These are phyloP conservation scores for Penicillium silybi DNA, from an alignment of 495 filamentous ascomycete genomes.

Conservation along the genomic window DNA sequence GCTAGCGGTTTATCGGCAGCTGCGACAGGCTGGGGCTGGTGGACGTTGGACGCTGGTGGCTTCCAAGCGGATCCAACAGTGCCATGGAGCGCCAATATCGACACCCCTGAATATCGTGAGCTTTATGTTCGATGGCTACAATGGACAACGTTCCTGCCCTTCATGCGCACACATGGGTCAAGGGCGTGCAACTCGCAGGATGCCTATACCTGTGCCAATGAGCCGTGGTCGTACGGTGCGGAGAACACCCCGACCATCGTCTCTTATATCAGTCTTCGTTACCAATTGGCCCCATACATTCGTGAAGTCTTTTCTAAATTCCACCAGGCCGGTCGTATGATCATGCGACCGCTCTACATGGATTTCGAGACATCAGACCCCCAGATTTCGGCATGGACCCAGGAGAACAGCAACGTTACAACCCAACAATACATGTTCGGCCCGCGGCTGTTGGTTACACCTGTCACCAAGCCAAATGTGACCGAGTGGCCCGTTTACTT, in stretches of 20 bases:
- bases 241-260: constrained; percentile 22
- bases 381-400: constrained; percentile 13
- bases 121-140: constrained; percentile 30
- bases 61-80: constrained; percentile 30
- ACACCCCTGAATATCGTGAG: constrained; percentile 25
- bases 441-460: constrained; percentile 21
- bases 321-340: constrained; percentile 21
- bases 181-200: constrained; percentile 18
- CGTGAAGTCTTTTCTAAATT: constrained; percentile 17
- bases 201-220: constrained; percentile 28
- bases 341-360: constrained; percentile 32
- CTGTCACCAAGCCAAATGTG: constrained; percentile 23
- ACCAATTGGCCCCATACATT: constrained; percentile 20
- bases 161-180: constrained; percentile 30
- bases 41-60: constrained; percentile 30
- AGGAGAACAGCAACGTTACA: constrained; percentile 18
- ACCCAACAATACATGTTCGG: constrained; percentile 34
- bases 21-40: constrained; percentile 29
- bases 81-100: constrained; percentile 24
- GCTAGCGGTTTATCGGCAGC: constrained; percentile 26
- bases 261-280: constrained; percentile 28
- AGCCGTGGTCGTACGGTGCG: constrained; percentile 31
- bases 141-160: constrained; percentile 28
- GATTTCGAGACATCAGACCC: constrained; percentile 24
- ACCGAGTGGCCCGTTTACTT: constrained; percentile 30